These are phyloP conservation scores for Neodidymelliopsis sp. DNA, from an alignment of 2,329 filamentous ascomycete genomes.

Conservation along the genomic window DNA sequence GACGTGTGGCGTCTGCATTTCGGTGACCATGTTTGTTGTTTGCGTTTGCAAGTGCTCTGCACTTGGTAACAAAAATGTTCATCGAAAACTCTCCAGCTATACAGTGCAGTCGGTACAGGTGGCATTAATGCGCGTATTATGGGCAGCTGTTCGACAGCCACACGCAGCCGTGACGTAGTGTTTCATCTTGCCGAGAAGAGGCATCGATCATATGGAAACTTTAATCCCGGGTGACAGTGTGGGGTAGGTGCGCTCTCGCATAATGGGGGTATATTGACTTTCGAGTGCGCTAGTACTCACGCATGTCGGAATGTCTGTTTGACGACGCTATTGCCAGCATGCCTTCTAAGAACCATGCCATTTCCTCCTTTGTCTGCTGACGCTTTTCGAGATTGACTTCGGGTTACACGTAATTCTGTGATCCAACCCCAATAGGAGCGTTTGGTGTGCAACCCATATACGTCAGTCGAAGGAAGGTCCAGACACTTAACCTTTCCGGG, in stretches of 20 bases:
- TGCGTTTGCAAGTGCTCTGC: not conserved
- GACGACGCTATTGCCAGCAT: not conserved
- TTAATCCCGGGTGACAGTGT: not conserved
- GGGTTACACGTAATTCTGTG: too few relatives aligned
- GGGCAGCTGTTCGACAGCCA: not conserved
- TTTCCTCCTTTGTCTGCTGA: too few relatives aligned
- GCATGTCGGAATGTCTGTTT: not conserved
- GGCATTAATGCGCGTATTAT: not conserved
- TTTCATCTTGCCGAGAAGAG: not conserved
- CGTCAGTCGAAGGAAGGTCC: not conserved
- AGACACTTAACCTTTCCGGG: not conserved
- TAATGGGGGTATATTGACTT: not conserved
- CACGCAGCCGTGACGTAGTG: conserved; percentile 9
- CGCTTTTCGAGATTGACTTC: too few relatives aligned
- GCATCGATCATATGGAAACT: not conserved
- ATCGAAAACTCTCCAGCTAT: not conserved
- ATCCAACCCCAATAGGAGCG: too few relatives aligned
- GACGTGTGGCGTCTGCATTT: not conserved
- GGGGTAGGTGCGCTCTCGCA: conserved; percentile 2
- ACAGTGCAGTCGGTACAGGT: not conserved
- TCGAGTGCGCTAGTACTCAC: conserved; percentile 6
- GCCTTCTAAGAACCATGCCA: not conserved
- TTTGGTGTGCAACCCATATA: not conserved
- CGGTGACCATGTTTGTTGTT: conserved; percentile 5
- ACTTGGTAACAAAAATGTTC: not conserved